Conservation (phyloP, 495 filamentous ascomycete genomes). For the Talaromyces proteolyticus region DNA sequence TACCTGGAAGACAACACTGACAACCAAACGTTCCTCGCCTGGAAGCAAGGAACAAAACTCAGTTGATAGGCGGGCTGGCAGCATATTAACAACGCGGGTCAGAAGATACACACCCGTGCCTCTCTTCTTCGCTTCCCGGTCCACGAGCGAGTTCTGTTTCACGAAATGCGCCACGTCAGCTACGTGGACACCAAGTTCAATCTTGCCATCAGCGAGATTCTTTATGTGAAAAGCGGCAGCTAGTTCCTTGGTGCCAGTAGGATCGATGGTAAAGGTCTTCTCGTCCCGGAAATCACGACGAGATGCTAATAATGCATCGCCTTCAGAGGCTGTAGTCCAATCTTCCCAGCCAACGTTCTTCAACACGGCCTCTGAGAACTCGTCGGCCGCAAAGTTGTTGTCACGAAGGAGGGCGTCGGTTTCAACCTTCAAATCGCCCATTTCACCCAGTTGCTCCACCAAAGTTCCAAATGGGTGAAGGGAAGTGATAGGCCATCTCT, state of each 20-base stretch:
- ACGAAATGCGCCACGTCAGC: constrained; percentile 96
- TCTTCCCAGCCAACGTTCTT: constrained; percentile 89
- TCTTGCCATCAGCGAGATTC: constrained; percentile 68
- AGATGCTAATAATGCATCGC: constrained; percentile 63
- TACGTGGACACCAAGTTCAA: constrained; percentile 94
- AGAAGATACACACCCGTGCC: constrained; percentile 93
- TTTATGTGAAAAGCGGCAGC: constrained; percentile 92
- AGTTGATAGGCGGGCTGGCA: constrained; percentile 75
- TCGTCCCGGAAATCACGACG: constrained; percentile 90
- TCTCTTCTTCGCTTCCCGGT: constrained; percentile 96
- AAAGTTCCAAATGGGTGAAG: constrained; percentile 97
- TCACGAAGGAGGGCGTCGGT: constrained; percentile 95
- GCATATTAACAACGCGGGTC: constrained; percentile 84
- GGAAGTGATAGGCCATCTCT: constrained; percentile 99
- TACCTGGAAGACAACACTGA: constrained; percentile 88
- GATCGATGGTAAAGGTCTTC: constrained; percentile 86
- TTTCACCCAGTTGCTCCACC: constrained; percentile 93
- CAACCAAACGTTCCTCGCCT: constrained; percentile 80
- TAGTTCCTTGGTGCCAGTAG: constrained; percentile 74
- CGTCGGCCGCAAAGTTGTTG: constrained; percentile 97
- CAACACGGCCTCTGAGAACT: constrained; percentile 93
- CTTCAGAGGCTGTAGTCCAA: constrained; percentile 80
- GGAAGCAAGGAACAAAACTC: constrained; percentile 86
- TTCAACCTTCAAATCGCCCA: constrained; percentile 94
- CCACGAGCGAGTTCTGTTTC: constrained; percentile 91